phyloP scores from a whole-genome alignment of 2,329 filamentous ascomycete genomes.

The Tolypocladium pustulatum region DNA sequence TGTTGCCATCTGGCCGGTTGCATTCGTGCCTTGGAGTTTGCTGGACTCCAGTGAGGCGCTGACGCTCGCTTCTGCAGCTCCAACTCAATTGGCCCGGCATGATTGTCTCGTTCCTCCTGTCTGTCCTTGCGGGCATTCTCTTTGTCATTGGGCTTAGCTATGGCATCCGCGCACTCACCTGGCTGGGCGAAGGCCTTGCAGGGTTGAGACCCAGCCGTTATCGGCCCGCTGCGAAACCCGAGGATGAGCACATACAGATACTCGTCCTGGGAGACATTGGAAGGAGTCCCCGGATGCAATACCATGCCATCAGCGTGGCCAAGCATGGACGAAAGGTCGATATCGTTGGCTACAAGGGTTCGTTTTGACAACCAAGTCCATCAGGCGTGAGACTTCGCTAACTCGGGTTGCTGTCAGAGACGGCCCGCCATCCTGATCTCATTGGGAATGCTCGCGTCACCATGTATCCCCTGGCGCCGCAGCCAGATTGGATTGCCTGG shows the following conservation, averaged over 20 bases:
- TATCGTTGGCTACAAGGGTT: slow-evolving; percentile 80
- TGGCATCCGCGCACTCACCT: slow-evolving; percentile 9
- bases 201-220: slow-evolving; percentile 23
- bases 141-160: slow-evolving; percentile 20
- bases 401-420: slow-evolving; percentile 41
- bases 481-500: slow-evolving; percentile 57
- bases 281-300: slow-evolving; percentile 94
- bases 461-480: slow-evolving; percentile 58
- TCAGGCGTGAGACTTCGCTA: background rate
- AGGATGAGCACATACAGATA: slow-evolving; percentile 54
- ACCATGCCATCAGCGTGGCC: slow-evolving; percentile 88
- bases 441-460: slow-evolving; percentile 56
- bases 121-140: slow-evolving; percentile 22
- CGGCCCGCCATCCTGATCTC: slow-evolving; percentile 70
- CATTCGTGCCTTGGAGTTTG: background rate
- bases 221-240: slow-evolving; percentile 19
- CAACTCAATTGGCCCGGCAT: background rate
- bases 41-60: background rate
- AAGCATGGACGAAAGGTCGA: slow-evolving; percentile 71
- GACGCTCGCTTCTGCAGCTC: background rate
- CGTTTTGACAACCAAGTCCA: background rate
- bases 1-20: background rate
- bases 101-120: slow-evolving; percentile 19
- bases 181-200: slow-evolving; percentile 12
- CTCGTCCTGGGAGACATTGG: slow-evolving; percentile 93